These are phyloP conservation scores for Terfezia claveryi DNA, from an alignment of 495 filamentous ascomycete species.

Conservation along the genomic window DNA sequence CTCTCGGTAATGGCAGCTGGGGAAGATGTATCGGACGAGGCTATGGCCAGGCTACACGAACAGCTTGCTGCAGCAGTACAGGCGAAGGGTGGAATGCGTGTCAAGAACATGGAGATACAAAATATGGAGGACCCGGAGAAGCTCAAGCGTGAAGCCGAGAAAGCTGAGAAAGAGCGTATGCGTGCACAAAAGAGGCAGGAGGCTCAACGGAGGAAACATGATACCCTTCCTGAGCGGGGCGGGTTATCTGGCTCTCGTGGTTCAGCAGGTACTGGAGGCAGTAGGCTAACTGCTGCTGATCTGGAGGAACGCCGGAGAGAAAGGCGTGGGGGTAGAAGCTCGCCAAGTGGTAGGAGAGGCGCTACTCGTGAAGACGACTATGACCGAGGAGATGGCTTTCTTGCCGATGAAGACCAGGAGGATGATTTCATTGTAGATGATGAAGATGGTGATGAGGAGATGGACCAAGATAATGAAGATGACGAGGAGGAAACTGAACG, in stretches of 20 bases:
- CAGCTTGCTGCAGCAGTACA: conserved; percentile 36
- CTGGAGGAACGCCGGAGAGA: conserved; percentile 31
- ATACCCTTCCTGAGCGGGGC: conserved; percentile 38
- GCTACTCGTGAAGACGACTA: conserved; percentile 46
- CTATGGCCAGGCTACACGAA: conserved; percentile 41
- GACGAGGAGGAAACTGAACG: background rate
- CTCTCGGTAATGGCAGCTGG: conserved; percentile 31
- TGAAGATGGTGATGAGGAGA: conserved; percentile 31
- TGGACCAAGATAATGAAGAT: conserved; percentile 8
- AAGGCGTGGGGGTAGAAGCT: conserved; percentile 27
- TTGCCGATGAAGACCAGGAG: conserved; percentile 28
- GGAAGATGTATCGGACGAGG: conserved; percentile 34
- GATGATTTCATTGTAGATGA: conserved; percentile 36
- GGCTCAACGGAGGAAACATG: conserved; percentile 26
- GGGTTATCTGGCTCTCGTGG: conserved; percentile 25
- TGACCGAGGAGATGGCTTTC: conserved; percentile 34
- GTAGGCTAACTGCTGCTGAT: conserved; percentile 25
- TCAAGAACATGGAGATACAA: conserved; percentile 35
- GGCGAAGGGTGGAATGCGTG: conserved; percentile 29
- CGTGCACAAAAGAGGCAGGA: conserved; percentile 25
- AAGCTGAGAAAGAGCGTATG: conserved; percentile 33
- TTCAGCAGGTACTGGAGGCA: conserved; percentile 21
- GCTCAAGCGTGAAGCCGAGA: conserved; percentile 38
- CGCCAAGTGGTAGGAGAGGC: conserved; percentile 24
- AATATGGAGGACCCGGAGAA: conserved; percentile 42